A percentile compares a stretch with the other conserved stretches of the same genome.
phyloP scores from a whole-genome alignment of 192 early-diverging fungal genomes.

The Podila clonocystis region DNA sequence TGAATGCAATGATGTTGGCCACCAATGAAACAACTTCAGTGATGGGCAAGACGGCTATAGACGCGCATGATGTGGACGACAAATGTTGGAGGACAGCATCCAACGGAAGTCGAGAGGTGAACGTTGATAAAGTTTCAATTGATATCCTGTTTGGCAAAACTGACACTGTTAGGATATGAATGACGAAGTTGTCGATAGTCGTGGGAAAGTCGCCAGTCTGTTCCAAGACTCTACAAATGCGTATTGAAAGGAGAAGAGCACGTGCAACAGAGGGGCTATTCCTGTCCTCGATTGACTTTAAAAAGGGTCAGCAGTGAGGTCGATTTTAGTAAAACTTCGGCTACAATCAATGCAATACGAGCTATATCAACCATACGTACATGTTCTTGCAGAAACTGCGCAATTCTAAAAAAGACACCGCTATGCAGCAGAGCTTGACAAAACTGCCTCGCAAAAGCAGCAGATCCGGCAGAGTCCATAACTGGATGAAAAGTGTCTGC shows the following conservation, averaged over 20 bases:
- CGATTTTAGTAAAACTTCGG: too few species aligned
- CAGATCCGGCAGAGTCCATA: background rate
- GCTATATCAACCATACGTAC: background rate
- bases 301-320: background rate
- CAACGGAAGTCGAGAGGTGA: slow-evolving; percentile 53
- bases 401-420: background rate
- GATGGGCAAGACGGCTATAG: slow-evolving; percentile 53
- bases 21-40: slow-evolving; percentile 22
- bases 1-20: slow-evolving; percentile 22
- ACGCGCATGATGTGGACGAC: slow-evolving; percentile 50
- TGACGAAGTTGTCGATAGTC: slow-evolving; percentile 46
- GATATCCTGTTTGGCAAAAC: slow-evolving; percentile 56
- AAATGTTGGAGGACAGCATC: slow-evolving; percentile 48
- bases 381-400: background rate
- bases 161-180: slow-evolving; percentile 62
- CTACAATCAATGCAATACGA: too few species aligned
- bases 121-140: slow-evolving; percentile 40
- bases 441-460: background rate
- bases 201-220: background rate
- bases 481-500: slow-evolving; percentile 11
- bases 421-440: background rate
- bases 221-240: slow-evolving; percentile 19
- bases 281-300: slow-evolving; percentile 43
- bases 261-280: slow-evolving; percentile 14
- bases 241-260: slow-evolving; percentile 20